A percentile compares a stretch with the other conserved stretches of the same genome.
These are phyloP conservation scores for Hemisphaericaspora xylofermentans DNA, from an alignment of 1,139 yeast species.

Conservation along the genomic window DNA sequence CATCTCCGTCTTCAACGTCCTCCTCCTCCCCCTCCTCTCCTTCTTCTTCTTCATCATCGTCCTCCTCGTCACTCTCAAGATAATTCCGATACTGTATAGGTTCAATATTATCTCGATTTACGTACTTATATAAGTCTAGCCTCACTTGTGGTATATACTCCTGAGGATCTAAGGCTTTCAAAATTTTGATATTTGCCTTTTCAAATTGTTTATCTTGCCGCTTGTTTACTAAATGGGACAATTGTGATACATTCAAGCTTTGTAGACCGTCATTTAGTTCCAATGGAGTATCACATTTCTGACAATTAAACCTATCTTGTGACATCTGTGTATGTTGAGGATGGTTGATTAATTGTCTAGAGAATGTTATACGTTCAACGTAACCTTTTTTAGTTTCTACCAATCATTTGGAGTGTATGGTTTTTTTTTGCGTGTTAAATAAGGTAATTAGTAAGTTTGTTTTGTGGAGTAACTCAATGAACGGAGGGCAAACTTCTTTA, in stretches of 20 bases:
- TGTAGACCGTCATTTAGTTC: constrained; percentile 30
- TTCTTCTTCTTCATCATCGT: constrained; percentile 16
- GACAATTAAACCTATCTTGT: constrained; percentile 22
- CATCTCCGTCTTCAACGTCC: constrained; percentile 17
- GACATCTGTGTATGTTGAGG: constrained; percentile 3
- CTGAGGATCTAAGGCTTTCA: constrained; percentile 24
- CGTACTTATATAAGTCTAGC: constrained; percentile 25
- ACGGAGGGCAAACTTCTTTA: no score
- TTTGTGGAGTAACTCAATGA: no score
- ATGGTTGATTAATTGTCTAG: neutral
- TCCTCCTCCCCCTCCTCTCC: constrained; percentile 17
- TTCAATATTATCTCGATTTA: constrained; percentile 13
- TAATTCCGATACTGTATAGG: constrained; percentile 22
- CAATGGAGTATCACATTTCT: constrained; percentile 34
- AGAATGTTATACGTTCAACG: no score
- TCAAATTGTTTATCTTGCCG: constrained; percentile 11
- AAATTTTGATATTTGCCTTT: constrained; percentile 14
- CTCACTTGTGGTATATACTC: constrained; percentile 36
- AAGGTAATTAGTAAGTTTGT: no score
- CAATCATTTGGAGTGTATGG: no score
- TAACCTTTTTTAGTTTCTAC: no score
- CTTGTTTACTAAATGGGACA: constrained; percentile 24
- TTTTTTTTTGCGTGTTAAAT: no score
- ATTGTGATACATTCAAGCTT: constrained; percentile 33
- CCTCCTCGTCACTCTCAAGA: constrained; percentile 20